phyloP scores from a whole-genome alignment of 768 basidiomycete species.

The Lentinula sp. region DNA sequence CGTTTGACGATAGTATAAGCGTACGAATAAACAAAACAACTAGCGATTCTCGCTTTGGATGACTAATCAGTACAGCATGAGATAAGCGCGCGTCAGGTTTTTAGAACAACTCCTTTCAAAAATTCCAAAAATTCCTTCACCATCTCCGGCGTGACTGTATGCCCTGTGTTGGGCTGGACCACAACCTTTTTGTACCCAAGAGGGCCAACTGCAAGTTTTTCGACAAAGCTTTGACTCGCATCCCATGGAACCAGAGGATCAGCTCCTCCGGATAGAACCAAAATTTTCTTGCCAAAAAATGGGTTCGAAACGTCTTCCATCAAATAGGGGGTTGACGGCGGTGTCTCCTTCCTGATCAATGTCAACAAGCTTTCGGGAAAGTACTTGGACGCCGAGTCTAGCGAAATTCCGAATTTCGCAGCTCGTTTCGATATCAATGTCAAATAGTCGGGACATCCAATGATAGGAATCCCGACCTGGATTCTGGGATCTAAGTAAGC shows the following conservation, averaged over 20 bases:
- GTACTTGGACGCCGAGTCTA: slow-evolving; percentile 15
- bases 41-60: neutral
- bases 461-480: slow-evolving; percentile 41
- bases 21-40: neutral
- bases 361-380: slow-evolving; percentile 49
- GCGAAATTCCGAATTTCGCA: slow-evolving; percentile 27
- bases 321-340: slow-evolving; percentile 35
- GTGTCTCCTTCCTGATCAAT: slow-evolving; percentile 41
- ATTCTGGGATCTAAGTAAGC: slow-evolving; percentile 34
- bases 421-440: slow-evolving; percentile 56
- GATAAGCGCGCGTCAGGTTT: neutral
- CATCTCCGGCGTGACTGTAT: slow-evolving; percentile 61
- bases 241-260: slow-evolving; percentile 66
- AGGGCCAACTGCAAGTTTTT: slow-evolving; percentile 43
- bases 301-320: slow-evolving; percentile 38
- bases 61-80: neutral
- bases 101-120: slow-evolving; percentile 15
- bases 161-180: slow-evolving; percentile 51
- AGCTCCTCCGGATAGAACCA: slow-evolving; percentile 61
- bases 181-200: slow-evolving; percentile 51
- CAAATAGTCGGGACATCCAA: slow-evolving; percentile 69
- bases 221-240: slow-evolving; percentile 51
- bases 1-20: neutral
- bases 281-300: slow-evolving; percentile 66
- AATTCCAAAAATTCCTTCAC: slow-evolving; percentile 34